These are phyloP conservation scores for Phytophthora pini DNA, from an alignment of 352 stramenopile species.

Conservation along the genomic window DNA sequence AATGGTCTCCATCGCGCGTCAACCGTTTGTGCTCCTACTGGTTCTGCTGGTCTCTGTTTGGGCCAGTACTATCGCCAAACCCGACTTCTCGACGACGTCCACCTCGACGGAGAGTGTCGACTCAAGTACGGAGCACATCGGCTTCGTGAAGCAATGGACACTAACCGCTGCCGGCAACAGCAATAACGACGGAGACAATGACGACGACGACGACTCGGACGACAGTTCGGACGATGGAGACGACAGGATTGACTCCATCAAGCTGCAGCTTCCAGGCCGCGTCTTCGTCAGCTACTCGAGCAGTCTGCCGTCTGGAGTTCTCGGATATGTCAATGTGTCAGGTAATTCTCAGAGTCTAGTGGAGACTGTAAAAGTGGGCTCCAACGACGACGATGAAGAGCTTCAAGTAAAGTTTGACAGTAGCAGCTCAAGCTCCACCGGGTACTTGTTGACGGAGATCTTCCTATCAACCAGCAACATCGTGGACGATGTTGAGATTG, in stretches of 20 bases:
- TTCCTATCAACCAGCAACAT: conserved; percentile 29
- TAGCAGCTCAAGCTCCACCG: conserved; percentile 2
- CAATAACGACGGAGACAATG: conserved; percentile 10
- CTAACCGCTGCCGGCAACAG: conserved; percentile 20
- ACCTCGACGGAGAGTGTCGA: conserved; percentile 16
- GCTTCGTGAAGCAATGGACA: conserved; percentile 40
- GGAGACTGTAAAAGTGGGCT: conserved; percentile 26
- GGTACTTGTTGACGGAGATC: conserved; percentile 39
- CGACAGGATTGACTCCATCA: conserved; percentile 35
- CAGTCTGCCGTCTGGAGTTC: conserved; percentile 17
- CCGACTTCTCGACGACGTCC: conserved; percentile 35
- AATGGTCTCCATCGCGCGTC: conserved; percentile 13
- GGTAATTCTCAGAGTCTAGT: conserved; percentile 21
- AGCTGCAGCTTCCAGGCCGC: conserved; percentile 28
- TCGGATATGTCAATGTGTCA: conserved; percentile 44
- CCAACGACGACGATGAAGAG: conserved; percentile 32
- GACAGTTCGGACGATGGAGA: conserved; percentile 30
- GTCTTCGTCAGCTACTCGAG: conserved; percentile 39
- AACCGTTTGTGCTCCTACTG: conserved; percentile 8
- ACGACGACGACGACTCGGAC: conserved; percentile 22
- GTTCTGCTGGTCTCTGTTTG: background rate
- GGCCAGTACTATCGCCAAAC: conserved; percentile 5
- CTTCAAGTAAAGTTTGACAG: conserved; percentile 28
- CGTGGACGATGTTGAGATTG: conserved; percentile 29
- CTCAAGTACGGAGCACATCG: conserved; percentile 26